Evolutionary conservation across 2,329 filamentous ascomycete genomes (phyloP), one percentile per base, ranked within the genome.

Genomic region (Penicillium sp.): DNA sequence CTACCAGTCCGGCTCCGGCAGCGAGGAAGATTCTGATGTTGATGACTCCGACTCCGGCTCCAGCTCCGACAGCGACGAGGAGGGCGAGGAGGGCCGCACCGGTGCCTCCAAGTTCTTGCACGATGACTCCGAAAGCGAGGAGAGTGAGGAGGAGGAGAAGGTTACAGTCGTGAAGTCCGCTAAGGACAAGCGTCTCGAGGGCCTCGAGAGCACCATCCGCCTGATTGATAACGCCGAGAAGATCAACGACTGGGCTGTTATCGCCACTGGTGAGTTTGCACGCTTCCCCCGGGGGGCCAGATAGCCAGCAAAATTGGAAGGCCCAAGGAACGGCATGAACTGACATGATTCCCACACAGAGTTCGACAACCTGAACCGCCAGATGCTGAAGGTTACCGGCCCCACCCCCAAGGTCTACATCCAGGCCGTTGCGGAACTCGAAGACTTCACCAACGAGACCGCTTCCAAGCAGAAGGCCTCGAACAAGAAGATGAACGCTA

Each of bases 401-500:
- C 90, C 89, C 76, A 85, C 87, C 38, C 94, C 94, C 57, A 97
- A 96, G 82, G 79, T 89, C 62, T 99, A 97, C 80, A 88, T 99
- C 78, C 93, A 94, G 81, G 88, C 89, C 66, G 86, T 97, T 66
- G 89, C 93, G 69, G 93, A 99, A 73, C 83, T 99, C 64, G 94
- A 99, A 80, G 93, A 96, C 70, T 86, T 89, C 73, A 90, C 97
- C 84, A 93, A 93, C 74, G 95, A 99, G 82, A 88, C 93, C 25
- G 85, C 96, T 65, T 87, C 92, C 70, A 97, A 97, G 84, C 91
- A 96, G 75, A 99, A 99, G 83, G 90, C 95, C 67, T 90, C 90
- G 2, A 87, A 89, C 63, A 97, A 97, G 86, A 97, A 97, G 85
- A 96, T 97, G 93, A 99, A 96, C 80, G 92, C 93, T 62, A 94